Percentiles rank a stretch among this genome's conserved stretches.
These are phyloP conservation scores for Millerozyma miso DNA, from an alignment of 805 yeast species.

Conservation along the genomic window DNA sequence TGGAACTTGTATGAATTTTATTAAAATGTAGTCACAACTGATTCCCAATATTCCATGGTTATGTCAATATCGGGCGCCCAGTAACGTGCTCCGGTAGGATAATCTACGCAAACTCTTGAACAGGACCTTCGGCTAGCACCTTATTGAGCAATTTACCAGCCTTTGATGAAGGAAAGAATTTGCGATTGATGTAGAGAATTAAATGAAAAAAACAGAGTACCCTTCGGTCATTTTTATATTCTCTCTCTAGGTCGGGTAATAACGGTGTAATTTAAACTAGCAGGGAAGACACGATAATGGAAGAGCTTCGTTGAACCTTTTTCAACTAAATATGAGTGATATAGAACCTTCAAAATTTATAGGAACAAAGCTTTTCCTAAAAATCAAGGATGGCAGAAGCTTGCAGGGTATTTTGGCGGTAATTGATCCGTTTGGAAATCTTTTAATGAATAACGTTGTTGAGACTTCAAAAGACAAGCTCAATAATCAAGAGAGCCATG, in stretches of 20 bases:
- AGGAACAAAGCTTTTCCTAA: conserved; percentile 26
- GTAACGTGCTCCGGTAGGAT: conserved; percentile 42
- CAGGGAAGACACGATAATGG: too few relatives aligned
- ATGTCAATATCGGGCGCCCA: conserved; percentile 45
- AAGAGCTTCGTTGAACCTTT: too few relatives aligned
- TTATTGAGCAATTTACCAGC: conserved; percentile 9
- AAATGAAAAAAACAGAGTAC: not conserved
- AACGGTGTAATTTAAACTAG: too few relatives aligned
- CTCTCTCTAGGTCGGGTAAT: not conserved
- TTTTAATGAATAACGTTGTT: conserved; percentile 30
- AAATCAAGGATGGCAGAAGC: conserved; percentile 25
- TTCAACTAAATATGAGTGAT: not conserved
- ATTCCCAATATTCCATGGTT: conserved; percentile 39
- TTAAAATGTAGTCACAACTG: conserved; percentile 39
- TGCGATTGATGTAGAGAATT: conserved; percentile 36
- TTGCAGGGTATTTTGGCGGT: conserved; percentile 38
- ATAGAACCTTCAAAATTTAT: conserved; percentile 22
- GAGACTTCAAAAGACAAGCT: conserved; percentile 30
- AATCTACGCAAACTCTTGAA: conserved; percentile 35
- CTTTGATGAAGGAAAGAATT: conserved; percentile 27
- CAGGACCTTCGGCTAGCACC: conserved; percentile 19
- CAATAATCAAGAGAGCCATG: conserved; percentile 15
- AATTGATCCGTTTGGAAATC: conserved; percentile 41
- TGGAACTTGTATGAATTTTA: not conserved
- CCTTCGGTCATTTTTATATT: not conserved